Evolutionary conservation across 2,329 filamentous ascomycete species (phyloP).

Genomic region (Hymenoscyphus albidus): DNA sequence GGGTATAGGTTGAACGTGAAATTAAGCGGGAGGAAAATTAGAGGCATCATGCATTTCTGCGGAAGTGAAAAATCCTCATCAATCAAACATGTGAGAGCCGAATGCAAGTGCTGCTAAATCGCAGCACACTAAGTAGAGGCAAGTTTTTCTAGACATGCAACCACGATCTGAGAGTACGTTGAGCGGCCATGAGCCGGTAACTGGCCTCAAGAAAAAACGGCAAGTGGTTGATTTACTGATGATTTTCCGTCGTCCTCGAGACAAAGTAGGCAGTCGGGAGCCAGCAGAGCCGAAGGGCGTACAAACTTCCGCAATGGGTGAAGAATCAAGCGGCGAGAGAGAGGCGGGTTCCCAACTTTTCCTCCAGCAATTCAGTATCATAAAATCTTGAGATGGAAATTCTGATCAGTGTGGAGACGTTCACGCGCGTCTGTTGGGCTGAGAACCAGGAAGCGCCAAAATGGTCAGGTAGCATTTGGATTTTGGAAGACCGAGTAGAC

Average conservation of each 20-base stretch:
- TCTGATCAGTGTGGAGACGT: neutral
- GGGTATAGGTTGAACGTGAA: neutral
- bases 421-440: conserved; percentile 1
- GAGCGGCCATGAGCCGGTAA: neutral
- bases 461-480: neutral
- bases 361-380: neutral
- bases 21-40: neutral
- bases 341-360: neutral
- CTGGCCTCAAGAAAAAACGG: neutral
- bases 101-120: neutral
- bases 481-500: neutral
- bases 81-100: neutral
- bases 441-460: conserved; percentile 1
- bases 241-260: conserved; percentile 1
- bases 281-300: neutral
- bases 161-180: neutral
- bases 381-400: neutral
- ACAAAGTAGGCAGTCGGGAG: neutral
- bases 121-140: neutral
- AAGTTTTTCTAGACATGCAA: neutral
- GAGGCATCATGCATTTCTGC: neutral
- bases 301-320: neutral
- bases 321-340: neutral
- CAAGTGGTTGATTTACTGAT: neutral
- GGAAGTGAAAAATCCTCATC: neutral